phyloP scores from a whole-genome alignment of 139 green algal species.

The Tetraselmis chui region DNA sequence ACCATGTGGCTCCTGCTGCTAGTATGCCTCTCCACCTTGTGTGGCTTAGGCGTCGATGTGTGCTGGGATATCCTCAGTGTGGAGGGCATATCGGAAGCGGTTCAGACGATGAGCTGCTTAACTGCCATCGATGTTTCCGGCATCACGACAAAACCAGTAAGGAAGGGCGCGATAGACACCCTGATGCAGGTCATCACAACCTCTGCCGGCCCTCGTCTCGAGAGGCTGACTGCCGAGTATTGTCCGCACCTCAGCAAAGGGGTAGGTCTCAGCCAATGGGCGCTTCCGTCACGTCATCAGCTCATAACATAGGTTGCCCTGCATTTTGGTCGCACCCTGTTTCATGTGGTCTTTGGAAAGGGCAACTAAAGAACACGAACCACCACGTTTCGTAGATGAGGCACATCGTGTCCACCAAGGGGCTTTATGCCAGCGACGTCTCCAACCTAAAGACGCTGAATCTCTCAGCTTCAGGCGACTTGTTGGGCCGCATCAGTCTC shows the following conservation, averaged over 20 bases:
- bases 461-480: neutral
- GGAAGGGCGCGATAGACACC: neutral
- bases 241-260: neutral
- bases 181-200: neutral
- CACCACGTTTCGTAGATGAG: no score
- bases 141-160: neutral
- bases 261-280: neutral
- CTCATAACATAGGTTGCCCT: no score
- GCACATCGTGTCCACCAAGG: neutral
- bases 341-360: no score
- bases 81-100: neutral
- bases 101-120: neutral
- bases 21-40: no score
- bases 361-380: no score
- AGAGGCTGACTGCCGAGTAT: neutral
- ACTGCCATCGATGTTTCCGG: neutral
- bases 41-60: no score
- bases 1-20: no score
- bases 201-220: neutral
- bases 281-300: no score
- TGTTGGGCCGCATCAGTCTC: neutral
- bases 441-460: neutral
- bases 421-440: neutral
- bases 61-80: no score
- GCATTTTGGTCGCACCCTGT: no score